Percentiles rank a stretch among this genome's conserved stretches.
These are phyloP conservation scores for Cutaneotrichosporon spelunceum DNA, from an alignment of 1,284 basidiomycete genomes.

Conservation along the genomic window DNA sequence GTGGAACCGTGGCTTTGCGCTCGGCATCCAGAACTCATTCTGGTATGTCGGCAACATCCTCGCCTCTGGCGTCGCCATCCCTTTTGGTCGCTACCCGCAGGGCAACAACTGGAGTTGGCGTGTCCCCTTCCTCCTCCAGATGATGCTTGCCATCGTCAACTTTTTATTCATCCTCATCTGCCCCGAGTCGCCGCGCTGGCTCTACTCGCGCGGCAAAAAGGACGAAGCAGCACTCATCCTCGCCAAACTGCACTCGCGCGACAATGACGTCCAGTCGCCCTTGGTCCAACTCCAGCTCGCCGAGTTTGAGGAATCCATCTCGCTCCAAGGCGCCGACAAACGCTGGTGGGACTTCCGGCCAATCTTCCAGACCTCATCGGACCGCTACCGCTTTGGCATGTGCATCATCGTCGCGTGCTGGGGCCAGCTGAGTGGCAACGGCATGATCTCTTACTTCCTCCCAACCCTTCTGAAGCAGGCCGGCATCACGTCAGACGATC, in stretches of 20 bases:
- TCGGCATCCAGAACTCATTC: constrained; percentile 54
- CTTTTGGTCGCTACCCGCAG: constrained; percentile 54
- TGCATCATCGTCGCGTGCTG: constrained; percentile 51
- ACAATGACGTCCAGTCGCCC: constrained; percentile 55
- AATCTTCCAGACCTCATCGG: constrained; percentile 54
- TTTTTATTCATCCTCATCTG: constrained; percentile 53
- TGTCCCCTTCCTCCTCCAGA: constrained; percentile 56
- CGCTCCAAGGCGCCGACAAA: constrained; percentile 33
- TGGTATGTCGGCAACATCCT: constrained; percentile 60
- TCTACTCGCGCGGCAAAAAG: constrained; percentile 26
- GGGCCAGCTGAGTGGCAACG: constrained; percentile 38
- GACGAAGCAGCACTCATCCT: constrained; percentile 26
- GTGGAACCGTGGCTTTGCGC: constrained; percentile 56
- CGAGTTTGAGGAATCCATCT: constrained; percentile 58
- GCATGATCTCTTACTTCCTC: constrained; percentile 50
- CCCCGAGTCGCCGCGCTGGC: constrained; percentile 56
- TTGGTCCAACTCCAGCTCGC: constrained; percentile 57
- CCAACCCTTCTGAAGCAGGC: constrained; percentile 31
- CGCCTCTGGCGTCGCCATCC: constrained; percentile 58
- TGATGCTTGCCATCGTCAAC: constrained; percentile 55
- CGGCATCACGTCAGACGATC: constrained; percentile 29
- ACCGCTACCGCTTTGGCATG: constrained; percentile 57
- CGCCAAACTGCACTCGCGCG: constrained; percentile 54
- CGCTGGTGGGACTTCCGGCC: constrained; percentile 60
- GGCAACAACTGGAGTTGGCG: constrained; percentile 55